phyloP scores from a whole-genome alignment of 495 filamentous ascomycete species.

The Achaetomiella virescens region DNA sequence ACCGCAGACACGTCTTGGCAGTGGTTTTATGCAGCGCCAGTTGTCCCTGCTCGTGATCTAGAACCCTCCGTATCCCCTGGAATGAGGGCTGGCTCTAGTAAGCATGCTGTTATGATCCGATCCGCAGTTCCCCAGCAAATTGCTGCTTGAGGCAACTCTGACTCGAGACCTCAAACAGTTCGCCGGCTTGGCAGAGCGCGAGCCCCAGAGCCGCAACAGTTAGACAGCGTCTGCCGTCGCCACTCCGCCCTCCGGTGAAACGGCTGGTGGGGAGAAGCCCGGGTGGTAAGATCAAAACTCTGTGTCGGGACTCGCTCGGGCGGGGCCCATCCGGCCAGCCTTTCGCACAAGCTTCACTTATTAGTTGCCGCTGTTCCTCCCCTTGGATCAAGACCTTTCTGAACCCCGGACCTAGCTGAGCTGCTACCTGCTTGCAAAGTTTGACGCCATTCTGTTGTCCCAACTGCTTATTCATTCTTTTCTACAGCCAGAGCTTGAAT shows the following conservation, averaged over 20 bases:
- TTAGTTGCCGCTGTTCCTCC: background rate
- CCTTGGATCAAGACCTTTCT: background rate
- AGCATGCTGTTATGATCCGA: background rate
- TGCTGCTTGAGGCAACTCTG: background rate
- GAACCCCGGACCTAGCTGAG: background rate
- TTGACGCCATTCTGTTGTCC: background rate
- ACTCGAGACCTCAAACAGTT: background rate
- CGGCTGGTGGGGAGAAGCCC: background rate
- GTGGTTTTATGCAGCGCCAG: background rate
- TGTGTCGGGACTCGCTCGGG: background rate
- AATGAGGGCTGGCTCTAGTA: background rate
- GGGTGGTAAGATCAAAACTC: background rate
- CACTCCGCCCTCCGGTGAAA: background rate
- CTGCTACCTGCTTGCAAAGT: background rate
- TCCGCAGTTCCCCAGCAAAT: background rate
- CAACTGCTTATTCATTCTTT: background rate
- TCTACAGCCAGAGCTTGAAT: background rate
- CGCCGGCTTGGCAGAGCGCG: background rate
- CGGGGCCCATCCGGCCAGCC: too few species aligned
- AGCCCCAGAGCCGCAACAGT: background rate
- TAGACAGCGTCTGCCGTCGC: background rate
- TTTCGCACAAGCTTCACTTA: too few species aligned
- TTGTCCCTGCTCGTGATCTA: background rate
- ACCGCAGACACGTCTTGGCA: background rate
- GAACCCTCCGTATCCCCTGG: too few species aligned